Evolutionary conservation across 306 rosid species (phyloP).

Genomic region (Casuarina equisetifolia): DNA sequence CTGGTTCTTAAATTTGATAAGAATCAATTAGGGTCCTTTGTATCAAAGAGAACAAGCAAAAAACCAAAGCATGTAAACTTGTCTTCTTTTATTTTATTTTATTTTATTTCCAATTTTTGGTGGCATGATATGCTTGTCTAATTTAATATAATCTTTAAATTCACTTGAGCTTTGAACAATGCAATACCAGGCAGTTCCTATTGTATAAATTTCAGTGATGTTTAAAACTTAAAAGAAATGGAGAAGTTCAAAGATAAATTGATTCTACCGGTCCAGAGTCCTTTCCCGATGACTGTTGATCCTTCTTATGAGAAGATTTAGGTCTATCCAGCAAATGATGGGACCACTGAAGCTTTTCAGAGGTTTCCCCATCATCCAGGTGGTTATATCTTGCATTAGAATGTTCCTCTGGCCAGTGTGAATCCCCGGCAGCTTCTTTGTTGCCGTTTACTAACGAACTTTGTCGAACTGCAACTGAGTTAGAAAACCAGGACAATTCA

Average conservation of each 20-base stretch:
- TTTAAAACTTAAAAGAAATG: background rate
- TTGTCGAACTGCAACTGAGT: constrained; percentile 54
- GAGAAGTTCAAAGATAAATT: constrained; percentile 14
- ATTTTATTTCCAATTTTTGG: too few relatives aligned
- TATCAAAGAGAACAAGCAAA: constrained; percentile 14
- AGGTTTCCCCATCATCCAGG: constrained; percentile 39
- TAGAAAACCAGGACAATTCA: constrained; percentile 61
- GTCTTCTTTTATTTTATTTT: constrained; percentile 20
- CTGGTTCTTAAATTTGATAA: background rate
- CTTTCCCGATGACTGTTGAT: constrained; percentile 42
- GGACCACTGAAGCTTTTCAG: constrained; percentile 43
- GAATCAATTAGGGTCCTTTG: constrained; percentile 11
- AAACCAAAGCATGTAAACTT: constrained; percentile 10
- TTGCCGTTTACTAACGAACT: constrained; percentile 45
- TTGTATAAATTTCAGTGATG: background rate
- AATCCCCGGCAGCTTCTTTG: constrained; percentile 42
- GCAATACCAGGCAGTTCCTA: background rate
- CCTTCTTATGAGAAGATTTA: constrained; percentile 46
- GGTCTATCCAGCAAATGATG: constrained; percentile 47
- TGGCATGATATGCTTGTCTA: constrained; percentile 7
- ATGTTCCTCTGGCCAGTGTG: constrained; percentile 58
- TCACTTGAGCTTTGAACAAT: background rate
- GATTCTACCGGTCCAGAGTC: constrained; percentile 51
- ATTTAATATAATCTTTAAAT: background rate
- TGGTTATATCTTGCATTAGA: constrained; percentile 42